phyloP scores from a whole-genome alignment of 192 early-diverging fungal species.

The Backusella parvicylindrica region DNA sequence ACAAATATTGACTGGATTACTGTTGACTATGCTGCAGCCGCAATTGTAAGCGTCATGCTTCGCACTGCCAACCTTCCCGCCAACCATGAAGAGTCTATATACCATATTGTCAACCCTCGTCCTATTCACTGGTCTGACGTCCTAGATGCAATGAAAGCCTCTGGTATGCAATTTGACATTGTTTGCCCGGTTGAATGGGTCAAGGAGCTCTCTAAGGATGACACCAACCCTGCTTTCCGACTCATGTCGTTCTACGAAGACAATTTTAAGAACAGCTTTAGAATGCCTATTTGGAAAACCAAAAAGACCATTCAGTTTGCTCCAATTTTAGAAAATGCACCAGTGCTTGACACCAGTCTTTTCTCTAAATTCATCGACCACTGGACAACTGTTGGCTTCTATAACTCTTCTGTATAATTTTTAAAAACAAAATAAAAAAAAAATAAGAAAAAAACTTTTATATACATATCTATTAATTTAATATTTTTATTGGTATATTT shows the following conservation, averaged over 20 bases:
- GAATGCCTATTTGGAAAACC: conserved; percentile 13
- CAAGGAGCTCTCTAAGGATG: conserved; percentile 9
- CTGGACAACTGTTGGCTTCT: conserved; percentile 20
- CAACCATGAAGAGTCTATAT: neutral
- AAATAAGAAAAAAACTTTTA: too few relatives aligned
- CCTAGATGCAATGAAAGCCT: neutral
- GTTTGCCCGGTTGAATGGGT: conserved; percentile 19
- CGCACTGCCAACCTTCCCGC: neutral
- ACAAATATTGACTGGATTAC: conserved; percentile 28
- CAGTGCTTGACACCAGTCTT: neutral
- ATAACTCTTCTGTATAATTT: too few relatives aligned
- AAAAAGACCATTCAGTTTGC: neutral
- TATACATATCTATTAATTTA: too few relatives aligned
- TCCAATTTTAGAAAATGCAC: neutral
- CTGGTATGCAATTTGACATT: conserved; percentile 15
- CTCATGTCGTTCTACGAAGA: conserved; percentile 16
- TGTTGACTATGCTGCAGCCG: conserved; percentile 16
- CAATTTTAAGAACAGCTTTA: neutral
- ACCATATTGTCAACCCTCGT: conserved; percentile 29
- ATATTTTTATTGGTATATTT: too few relatives aligned
- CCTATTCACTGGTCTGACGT: conserved; percentile 14
- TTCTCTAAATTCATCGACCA: neutral
- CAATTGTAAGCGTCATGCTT: conserved; percentile 21
- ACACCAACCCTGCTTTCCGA: conserved; percentile 19
- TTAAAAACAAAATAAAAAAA: too few relatives aligned